Conservation (phyloP, 2,329 filamentous ascomycete genomes). For the Pestalotiopsis sp. region DNA sequence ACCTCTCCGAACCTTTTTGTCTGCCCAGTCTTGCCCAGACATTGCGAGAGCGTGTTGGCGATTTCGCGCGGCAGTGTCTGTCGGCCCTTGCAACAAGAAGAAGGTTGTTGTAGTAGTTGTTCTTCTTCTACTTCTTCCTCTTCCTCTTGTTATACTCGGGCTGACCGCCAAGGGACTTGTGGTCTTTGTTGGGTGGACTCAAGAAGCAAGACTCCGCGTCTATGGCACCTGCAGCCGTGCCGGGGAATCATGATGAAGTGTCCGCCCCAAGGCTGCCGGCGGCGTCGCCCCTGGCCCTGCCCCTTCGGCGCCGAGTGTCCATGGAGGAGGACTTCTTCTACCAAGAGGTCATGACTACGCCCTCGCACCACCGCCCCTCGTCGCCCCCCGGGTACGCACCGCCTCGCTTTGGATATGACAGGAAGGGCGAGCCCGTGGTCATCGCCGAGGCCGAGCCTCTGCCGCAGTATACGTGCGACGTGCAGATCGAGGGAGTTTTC, state of each 20-base stretch:
- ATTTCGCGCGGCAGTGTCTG: too few species aligned
- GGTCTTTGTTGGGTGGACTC: not conserved
- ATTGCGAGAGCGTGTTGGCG: not conserved
- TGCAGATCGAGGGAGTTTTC: constrained; percentile 60
- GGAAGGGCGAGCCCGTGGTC: constrained; percentile 11
- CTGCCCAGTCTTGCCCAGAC: not conserved
- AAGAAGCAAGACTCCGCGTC: not conserved
- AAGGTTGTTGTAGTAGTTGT: too few species aligned
- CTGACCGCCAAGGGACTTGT: not conserved
- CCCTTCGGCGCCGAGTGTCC: constrained; percentile 48
- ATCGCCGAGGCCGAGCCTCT: constrained; percentile 44
- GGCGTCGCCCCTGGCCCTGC: constrained; percentile 30
- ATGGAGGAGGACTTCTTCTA: constrained; percentile 60
- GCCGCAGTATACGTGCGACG: constrained; percentile 59
- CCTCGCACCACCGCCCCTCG: constrained; percentile 41
- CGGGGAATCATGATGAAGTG: constrained; percentile 7
- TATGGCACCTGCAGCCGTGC: constrained; percentile 10
- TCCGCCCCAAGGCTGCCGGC: constrained; percentile 30
- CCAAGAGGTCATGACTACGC: constrained; percentile 51
- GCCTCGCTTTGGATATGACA: constrained; percentile 4
- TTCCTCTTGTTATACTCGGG: too few species aligned
- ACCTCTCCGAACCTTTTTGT: too few species aligned
- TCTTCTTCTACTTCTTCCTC: too few species aligned
- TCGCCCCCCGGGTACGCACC: constrained; percentile 50
- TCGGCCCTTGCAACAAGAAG: too few species aligned